Evolutionary conservation across 352 stramenopile species (phyloP).

Genomic region (Globisporangium middletonii): DNA sequence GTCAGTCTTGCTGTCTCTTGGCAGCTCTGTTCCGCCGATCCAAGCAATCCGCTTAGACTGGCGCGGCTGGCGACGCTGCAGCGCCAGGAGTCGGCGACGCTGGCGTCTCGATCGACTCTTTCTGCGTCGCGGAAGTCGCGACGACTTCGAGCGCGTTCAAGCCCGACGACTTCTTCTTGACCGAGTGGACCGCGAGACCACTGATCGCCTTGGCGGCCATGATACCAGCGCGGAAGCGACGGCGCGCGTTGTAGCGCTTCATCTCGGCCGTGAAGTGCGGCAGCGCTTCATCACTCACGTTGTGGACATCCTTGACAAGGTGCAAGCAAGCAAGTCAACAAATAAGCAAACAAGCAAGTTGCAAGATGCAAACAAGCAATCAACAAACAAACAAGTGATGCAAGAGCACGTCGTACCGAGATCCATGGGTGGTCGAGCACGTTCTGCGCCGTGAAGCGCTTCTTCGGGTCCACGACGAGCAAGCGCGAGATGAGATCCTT

Average conservation of each 20-base stretch:
- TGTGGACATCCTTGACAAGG: conserved; percentile 42
- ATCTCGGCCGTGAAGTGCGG: conserved; percentile 88
- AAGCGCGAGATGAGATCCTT: conserved; percentile 92
- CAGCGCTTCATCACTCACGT: conserved; percentile 67
- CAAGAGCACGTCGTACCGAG: conserved; percentile 23
- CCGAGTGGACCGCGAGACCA: conserved; percentile 21
- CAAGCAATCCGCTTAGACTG: conserved; percentile 25
- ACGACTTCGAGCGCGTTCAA: conserved; percentile 26
- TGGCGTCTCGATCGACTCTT: conserved; percentile 18
- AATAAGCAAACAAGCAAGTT: not conserved
- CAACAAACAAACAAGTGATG: not conserved
- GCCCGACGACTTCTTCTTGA: conserved; percentile 45
- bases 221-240: conserved; percentile 72
- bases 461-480: conserved; percentile 87
- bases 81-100: conserved; percentile 11
- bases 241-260: conserved; percentile 82
- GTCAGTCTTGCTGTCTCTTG: not conserved
- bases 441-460: conserved; percentile 84
- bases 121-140: conserved; percentile 2
- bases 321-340: not conserved
- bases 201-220: conserved; percentile 77
- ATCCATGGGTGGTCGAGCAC: conserved; percentile 86
- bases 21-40: conserved; percentile 15
- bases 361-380: not conserved
- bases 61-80: conserved; percentile 8